Evolutionary conservation across 257 asterid species (phyloP).

Genomic region (Knoxia roxburghii): DNA sequence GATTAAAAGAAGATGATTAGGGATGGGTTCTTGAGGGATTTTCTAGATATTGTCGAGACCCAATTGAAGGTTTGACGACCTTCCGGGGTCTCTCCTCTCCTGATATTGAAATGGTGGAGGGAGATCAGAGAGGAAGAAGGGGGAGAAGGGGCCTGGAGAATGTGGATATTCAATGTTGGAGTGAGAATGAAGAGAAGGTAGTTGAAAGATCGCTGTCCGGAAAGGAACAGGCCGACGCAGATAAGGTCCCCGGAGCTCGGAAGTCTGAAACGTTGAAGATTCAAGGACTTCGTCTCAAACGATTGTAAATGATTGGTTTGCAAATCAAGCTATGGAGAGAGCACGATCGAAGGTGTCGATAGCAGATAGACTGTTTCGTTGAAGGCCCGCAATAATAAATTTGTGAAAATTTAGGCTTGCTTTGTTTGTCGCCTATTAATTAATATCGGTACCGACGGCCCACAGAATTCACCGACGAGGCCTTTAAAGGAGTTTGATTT

Average conservation of each 20-base stretch:
- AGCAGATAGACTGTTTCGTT: no score
- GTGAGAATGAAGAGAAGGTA: conserved; percentile 3
- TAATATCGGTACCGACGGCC: no score
- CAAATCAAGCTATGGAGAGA: no score
- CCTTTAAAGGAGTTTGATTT: no score
- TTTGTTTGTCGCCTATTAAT: no score
- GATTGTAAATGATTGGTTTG: no score
- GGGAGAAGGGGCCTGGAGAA: neutral
- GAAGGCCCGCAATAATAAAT: neutral
- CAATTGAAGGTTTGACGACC: neutral
- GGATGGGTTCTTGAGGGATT: neutral
- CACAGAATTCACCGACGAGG: no score
- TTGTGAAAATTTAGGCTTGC: no score
- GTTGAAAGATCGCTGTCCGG: conserved; percentile 10
- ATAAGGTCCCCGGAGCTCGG: neutral
- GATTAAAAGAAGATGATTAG: neutral
- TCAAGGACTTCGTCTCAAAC: no score
- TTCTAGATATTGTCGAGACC: neutral
- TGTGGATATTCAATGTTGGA: neutral
- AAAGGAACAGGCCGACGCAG: neutral
- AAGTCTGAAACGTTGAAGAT: neutral
- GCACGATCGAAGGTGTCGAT: no score
- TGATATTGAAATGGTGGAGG: no score
- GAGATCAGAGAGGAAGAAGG: neutral
- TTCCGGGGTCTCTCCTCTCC: neutral